phyloP scores from a whole-genome alignment of 139 green algal genomes.

The Volvox reticuliferus region DNA sequence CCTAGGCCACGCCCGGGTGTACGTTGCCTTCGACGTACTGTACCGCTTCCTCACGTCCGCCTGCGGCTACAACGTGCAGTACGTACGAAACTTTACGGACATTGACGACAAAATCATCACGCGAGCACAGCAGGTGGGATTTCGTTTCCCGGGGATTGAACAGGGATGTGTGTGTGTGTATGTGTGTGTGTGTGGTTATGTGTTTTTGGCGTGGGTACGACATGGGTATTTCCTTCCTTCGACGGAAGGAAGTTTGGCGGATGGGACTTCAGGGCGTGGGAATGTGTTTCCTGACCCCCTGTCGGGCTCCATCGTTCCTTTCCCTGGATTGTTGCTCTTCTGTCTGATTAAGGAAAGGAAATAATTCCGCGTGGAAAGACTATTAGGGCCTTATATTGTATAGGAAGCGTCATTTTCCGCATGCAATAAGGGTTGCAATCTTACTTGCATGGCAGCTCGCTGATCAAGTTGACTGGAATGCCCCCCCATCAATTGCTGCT shows the following conservation, averaged over 20 bases:
- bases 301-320: neutral
- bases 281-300: no score
- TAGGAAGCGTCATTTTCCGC: no score
- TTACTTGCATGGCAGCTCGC: no score
- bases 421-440: no score
- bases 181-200: neutral
- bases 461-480: no score
- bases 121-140: constrained; percentile 67
- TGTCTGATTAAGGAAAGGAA: no score
- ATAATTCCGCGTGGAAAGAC: no score
- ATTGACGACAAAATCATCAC: constrained; percentile 99
- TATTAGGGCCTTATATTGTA: no score
- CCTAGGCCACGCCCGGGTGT: constrained; percentile 94
- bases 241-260: neutral
- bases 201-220: no score
- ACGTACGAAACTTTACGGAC: constrained; percentile 88
- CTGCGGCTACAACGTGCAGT: constrained; percentile 82
- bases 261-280: no score
- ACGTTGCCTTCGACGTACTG: constrained; percentile 95
- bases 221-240: constrained; percentile 6
- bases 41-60: constrained; percentile 79
- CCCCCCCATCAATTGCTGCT: no score
- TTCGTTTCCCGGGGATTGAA: neutral
- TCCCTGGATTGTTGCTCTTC: no score
- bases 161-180: neutral